Percentiles rank a stretch among this genome's conserved stretches.
Evolutionary conservation across 352 stramenopile genomes (phyloP).

Genomic region (Pythium chondricola): DNA sequence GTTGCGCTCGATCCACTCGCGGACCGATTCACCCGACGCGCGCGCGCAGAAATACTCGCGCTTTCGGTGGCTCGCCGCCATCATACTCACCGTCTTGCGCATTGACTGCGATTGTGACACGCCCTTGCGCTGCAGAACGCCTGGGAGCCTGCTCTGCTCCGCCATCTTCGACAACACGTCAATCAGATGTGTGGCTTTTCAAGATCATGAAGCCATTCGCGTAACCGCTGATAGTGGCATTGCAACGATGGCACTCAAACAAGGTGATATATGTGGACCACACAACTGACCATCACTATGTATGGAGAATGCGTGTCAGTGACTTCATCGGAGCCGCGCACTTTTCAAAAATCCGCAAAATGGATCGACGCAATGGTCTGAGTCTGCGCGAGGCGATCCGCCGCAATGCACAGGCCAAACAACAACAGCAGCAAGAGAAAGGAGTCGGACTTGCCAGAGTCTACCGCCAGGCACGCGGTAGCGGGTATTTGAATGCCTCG

Average conservation of each 20-base stretch:
- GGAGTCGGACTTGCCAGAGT: conserved; percentile 21
- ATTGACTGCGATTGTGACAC: conserved; percentile 8
- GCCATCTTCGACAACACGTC: background rate
- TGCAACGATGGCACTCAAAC: background rate
- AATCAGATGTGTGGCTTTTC: background rate
- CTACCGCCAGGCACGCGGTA: conserved; percentile 49
- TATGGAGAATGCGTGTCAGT: background rate
- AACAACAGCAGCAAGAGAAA: conserved; percentile 9
- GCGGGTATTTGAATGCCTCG: conserved; percentile 56
- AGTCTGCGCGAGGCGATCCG: conserved; percentile 44
- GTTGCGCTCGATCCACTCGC: conserved; percentile 69
- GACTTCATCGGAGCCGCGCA: background rate
- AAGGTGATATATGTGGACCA: conserved; percentile 1
- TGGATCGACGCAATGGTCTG: conserved; percentile 27
- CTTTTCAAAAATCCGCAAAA: conserved; percentile 14
- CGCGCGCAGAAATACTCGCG: conserved; percentile 29
- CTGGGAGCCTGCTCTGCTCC: conserved; percentile 16
- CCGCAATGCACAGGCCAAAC: conserved; percentile 9
- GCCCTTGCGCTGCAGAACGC: conserved; percentile 28
- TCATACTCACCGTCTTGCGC: conserved; percentile 27
- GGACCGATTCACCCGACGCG: conserved; percentile 36
- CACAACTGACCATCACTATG: conserved; percentile 13
- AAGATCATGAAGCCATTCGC: background rate
- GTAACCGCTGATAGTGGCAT: conserved; percentile 1
- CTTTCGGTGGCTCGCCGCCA: conserved; percentile 24